phyloP scores from a whole-genome alignment of 352 stramenopile species.

The Phytophthora citricola region DNA sequence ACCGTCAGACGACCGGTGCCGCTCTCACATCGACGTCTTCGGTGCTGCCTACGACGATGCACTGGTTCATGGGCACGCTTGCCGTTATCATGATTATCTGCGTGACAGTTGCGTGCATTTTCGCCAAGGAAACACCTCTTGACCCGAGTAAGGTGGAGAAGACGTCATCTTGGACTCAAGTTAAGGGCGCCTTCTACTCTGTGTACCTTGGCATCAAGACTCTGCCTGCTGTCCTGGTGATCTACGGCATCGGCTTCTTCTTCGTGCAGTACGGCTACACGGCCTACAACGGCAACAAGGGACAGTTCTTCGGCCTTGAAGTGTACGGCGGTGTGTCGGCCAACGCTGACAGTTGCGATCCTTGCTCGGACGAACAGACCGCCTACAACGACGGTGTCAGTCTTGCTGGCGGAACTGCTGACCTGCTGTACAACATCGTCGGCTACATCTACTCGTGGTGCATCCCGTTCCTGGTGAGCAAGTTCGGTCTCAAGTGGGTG shows the following conservation, averaged over 20 bases:
- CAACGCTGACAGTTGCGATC: constrained; percentile 43
- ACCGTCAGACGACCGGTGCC: constrained; percentile 55
- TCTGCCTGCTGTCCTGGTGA: constrained; percentile 42
- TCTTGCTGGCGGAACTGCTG: constrained; percentile 44
- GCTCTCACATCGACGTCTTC: constrained; percentile 58
- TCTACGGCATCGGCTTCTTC: constrained; percentile 42
- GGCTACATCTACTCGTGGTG: constrained; percentile 48
- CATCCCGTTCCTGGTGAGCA: constrained; percentile 46
- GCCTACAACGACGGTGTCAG: constrained; percentile 49
- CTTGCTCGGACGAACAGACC: constrained; percentile 32
- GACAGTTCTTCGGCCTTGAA: constrained; percentile 45
- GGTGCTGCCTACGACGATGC: constrained; percentile 51
- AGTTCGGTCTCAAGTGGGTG: constrained; percentile 45
- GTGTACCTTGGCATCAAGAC: constrained; percentile 46
- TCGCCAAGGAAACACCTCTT: constrained; percentile 44
- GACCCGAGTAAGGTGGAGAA: constrained; percentile 29
- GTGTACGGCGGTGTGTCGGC: constrained; percentile 37
- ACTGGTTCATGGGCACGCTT: constrained; percentile 46
- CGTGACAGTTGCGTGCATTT: constrained; percentile 33
- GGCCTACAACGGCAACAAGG: constrained; percentile 39
- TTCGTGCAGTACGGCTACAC: constrained; percentile 42
- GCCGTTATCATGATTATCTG: constrained; percentile 50
- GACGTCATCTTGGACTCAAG: constrained; percentile 13
- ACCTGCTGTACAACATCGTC: constrained; percentile 42
- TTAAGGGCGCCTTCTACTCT: constrained; percentile 42